phyloP scores from a whole-genome alignment of 78 protist species.

The Planoprotostelium fungivorum region DNA sequence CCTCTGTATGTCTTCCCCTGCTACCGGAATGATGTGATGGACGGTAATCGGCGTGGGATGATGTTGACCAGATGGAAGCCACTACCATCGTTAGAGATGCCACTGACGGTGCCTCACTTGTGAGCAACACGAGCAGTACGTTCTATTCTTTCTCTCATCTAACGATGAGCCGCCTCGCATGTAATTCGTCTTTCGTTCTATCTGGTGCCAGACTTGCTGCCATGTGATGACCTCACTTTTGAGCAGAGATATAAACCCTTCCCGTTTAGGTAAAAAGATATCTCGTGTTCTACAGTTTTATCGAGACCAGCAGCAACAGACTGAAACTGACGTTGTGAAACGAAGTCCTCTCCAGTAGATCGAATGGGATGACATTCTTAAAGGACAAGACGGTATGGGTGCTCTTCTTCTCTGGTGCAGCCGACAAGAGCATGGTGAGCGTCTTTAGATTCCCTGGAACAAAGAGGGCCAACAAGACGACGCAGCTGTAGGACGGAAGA shows the following conservation, averaged over 20 bases:
- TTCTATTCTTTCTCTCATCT: neutral
- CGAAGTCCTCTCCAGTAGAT: neutral
- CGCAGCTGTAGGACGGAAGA: neutral
- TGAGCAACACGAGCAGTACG: too few relatives aligned
- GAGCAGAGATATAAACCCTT: too few relatives aligned
- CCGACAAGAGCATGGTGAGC: neutral
- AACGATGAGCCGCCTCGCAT: too few relatives aligned
- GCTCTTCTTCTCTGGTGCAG: neutral
- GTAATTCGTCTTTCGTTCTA: neutral
- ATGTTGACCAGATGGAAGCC: too few relatives aligned
- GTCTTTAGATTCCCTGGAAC: neutral
- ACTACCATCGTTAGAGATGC: too few relatives aligned
- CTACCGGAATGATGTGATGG: too few relatives aligned
- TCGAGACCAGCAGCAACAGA: neutral
- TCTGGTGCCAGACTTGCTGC: neutral
- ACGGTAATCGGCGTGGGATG: too few relatives aligned
- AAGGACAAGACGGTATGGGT: neutral
- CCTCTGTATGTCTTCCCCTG: too few relatives aligned
- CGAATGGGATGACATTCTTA: neutral
- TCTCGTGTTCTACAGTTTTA: too few relatives aligned
- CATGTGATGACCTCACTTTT: neutral
- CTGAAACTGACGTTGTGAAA: neutral
- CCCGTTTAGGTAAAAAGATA: too few relatives aligned
- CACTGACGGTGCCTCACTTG: too few relatives aligned
- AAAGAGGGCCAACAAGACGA: neutral